A percentile compares a stretch with the other conserved stretches of the same genome.
Conservation (phyloP, 768 basidiomycete genomes). For the Boletus tylopilopsis region DNA sequence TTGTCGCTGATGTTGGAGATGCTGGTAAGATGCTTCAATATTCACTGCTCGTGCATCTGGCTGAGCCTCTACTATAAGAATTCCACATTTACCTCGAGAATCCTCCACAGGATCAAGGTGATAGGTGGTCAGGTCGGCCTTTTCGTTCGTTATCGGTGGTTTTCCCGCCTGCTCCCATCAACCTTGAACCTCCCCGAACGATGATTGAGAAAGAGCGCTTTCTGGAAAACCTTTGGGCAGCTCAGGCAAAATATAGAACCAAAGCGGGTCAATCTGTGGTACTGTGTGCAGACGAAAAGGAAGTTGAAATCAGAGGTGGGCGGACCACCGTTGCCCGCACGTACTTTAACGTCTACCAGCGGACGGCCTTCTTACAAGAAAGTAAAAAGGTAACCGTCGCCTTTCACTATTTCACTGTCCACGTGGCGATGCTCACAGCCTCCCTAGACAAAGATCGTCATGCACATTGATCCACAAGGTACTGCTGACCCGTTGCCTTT, state of each 20-base stretch:
- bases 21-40: slow-evolving; percentile 51
- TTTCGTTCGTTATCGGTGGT: slow-evolving; percentile 79
- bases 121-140: slow-evolving; percentile 84
- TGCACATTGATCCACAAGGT: slow-evolving; percentile 79
- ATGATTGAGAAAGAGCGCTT: slow-evolving; percentile 75
- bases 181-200: slow-evolving; percentile 62
- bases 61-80: slow-evolving; percentile 44
- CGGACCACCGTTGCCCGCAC: slow-evolving; percentile 66
- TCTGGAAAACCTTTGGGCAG: slow-evolving; percentile 84
- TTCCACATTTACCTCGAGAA: slow-evolving; percentile 82
- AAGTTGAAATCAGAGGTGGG: slow-evolving; percentile 67
- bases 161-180: slow-evolving; percentile 63
- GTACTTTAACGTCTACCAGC: slow-evolving; percentile 88
- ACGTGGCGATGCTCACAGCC: slow-evolving; percentile 6
- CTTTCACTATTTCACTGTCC: neutral
- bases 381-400: slow-evolving; percentile 60
- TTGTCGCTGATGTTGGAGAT: slow-evolving; percentile 81
- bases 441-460: slow-evolving; percentile 70
- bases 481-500: slow-evolving; percentile 76
- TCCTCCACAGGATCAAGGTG: slow-evolving; percentile 76
- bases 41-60: neutral
- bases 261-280: slow-evolving; percentile 71
- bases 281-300: slow-evolving; percentile 64
- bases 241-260: slow-evolving; percentile 78
- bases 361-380: slow-evolving; percentile 75